These are phyloP conservation scores for Aspergillus mulundensis DNA, from an alignment of 495 filamentous ascomycete genomes.

Conservation along the genomic window DNA sequence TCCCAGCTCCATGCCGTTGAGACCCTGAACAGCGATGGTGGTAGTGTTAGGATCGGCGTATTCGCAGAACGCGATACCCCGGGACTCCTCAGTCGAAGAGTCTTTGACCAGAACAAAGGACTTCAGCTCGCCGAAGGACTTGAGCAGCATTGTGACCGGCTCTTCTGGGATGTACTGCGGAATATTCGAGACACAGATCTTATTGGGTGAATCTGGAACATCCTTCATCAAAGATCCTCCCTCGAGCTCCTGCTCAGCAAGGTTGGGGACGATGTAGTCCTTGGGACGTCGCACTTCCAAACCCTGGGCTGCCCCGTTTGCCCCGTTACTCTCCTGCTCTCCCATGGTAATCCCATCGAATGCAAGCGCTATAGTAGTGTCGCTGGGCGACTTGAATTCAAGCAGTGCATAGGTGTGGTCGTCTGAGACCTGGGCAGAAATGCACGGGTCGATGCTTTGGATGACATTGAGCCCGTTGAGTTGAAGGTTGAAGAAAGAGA, in stretches of 20 bases:
- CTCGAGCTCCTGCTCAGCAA: constrained; percentile 72
- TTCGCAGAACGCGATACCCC: constrained; percentile 95
- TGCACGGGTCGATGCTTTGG: constrained; percentile 77
- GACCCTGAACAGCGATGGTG: constrained; percentile 81
- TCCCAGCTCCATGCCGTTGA: constrained; percentile 89
- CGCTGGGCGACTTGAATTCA: constrained; percentile 82
- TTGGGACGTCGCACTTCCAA: constrained; percentile 86
- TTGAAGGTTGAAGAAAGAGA: constrained; percentile 92
- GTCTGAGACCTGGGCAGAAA: constrained; percentile 75
- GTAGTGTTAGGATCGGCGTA: constrained; percentile 75
- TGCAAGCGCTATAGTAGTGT: constrained; percentile 87
- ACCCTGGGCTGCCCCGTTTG: constrained; percentile 54
- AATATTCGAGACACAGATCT: constrained; percentile 88
- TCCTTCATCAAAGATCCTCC: constrained; percentile 73
- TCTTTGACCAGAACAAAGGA: constrained; percentile 92
- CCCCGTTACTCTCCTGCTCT: constrained; percentile 58
- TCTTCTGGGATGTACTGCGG: constrained; percentile 84
- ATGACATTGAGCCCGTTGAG: constrained; percentile 92
- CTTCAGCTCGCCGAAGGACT: constrained; percentile 89
- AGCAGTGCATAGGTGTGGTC: constrained; percentile 77
- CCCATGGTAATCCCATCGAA: constrained; percentile 88
- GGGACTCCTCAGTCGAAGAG: constrained; percentile 74
- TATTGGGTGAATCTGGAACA: constrained; percentile 89
- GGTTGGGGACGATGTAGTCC: constrained; percentile 92
- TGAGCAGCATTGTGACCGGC: constrained; percentile 82